phyloP scores from a whole-genome alignment of 495 filamentous ascomycete species.

The Trichoderma reesei region DNA sequence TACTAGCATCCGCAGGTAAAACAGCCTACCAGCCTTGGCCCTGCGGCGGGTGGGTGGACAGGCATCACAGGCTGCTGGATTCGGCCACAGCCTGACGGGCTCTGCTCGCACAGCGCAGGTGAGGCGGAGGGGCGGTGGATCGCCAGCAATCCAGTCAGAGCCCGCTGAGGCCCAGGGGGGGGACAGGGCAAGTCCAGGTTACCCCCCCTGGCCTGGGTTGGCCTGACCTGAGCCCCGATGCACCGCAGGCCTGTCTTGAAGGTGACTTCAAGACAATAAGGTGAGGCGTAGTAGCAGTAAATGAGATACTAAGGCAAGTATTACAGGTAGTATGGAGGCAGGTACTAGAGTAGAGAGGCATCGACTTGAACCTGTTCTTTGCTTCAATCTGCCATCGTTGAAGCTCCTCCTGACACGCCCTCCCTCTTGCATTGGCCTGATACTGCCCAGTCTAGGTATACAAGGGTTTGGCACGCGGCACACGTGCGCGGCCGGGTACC shows the following conservation, averaged over 20 bases:
- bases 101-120: conserved; percentile 7
- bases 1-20: not conserved
- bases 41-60: conserved; percentile 5
- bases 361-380: not conserved
- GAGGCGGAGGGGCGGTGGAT: conserved; percentile 9
- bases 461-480: not conserved
- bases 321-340: not conserved
- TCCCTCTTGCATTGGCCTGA: not conserved
- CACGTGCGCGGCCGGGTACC: not conserved
- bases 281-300: too few species aligned
- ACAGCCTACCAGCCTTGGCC: conserved; percentile 3
- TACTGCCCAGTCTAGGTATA: not conserved
- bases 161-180: not conserved
- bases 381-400: not conserved
- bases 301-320: too few species aligned
- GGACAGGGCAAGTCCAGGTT: too few species aligned
- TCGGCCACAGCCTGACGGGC: not conserved
- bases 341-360: not conserved
- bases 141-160: not conserved
- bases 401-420: too few species aligned
- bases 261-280: too few species aligned
- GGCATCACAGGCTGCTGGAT: not conserved
- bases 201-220: too few species aligned
- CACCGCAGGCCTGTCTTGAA: not conserved
- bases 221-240: not conserved